Evolutionary conservation across 257 asterid species (phyloP), one percentile per base, ranked within the genome.

Genomic region (Rubia yunnanensis): DNA sequence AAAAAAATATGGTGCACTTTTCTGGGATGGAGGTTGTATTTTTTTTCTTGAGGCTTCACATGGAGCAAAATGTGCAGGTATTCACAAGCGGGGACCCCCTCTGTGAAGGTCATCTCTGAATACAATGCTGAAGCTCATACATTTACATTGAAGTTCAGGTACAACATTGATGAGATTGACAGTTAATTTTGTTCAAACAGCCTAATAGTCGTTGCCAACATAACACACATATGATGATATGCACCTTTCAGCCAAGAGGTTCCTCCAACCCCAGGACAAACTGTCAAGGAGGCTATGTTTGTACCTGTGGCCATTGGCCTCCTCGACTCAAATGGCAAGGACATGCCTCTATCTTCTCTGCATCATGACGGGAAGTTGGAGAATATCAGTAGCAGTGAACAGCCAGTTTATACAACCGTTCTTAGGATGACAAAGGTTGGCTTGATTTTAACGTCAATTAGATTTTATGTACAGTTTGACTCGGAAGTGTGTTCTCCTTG

Each of bases 81-180:
- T 73, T 90, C 99, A 17, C 97, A 94, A 81, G 99, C 99, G 59
- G 99, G 99, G 60, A 90, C 99, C 9, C 97, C 99, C 68, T 74
- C 60, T 59, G 78, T 94, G 77, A 86, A 81, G 68, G 96, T 88
- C 58, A 74, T 58, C 55, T 81, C 95, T 41, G 68, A 73, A 48
- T 90, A 88, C 64, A 72, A 88, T 70, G 73, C 89, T 36, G 80
- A 90, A 74, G 81, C 85, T 26, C 76, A 60, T 67, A 86, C 95
- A 30, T 94, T 67, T 65, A 76, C 92, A 60, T 83, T 94, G 76
- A 90, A 90, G 77, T 90, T 94, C 70, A 94, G 91, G 99, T 90
- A 76, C 71, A 67, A 60, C 50, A 49, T 15, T 56, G 23, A 44
- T 55, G 48, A 32, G 60, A 28, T 32, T 64, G 50, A 8, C 4